phyloP scores from a whole-genome alignment of 257 asterid species.

The Capsicum rhomboideum region DNA sequence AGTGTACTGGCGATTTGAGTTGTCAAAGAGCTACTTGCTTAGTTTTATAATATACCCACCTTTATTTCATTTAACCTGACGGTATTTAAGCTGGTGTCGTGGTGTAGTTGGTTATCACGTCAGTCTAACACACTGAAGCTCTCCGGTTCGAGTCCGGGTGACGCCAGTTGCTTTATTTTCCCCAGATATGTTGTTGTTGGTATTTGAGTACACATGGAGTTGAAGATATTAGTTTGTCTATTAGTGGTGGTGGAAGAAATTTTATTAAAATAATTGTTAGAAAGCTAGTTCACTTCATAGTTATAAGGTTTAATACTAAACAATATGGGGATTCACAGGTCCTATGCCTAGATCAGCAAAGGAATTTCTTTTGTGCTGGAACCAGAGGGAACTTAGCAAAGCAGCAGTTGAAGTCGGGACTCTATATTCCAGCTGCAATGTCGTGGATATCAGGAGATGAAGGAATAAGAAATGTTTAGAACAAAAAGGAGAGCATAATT shows the following conservation, averaged over 20 bases:
- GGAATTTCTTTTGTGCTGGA: background rate
- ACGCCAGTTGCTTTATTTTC: constrained; percentile 26
- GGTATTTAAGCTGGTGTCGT: constrained; percentile 17
- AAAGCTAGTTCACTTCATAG: background rate
- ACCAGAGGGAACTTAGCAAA: background rate
- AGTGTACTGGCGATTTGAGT: background rate
- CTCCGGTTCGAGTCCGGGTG: constrained; percentile 83
- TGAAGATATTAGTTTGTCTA: too few species aligned
- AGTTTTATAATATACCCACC: background rate
- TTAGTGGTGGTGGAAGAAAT: background rate
- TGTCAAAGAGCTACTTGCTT: background rate
- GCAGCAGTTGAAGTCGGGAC: background rate
- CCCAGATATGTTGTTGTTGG: too few species aligned
- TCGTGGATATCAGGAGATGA: background rate
- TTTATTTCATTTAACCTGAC: too few species aligned
- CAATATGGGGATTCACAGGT: background rate
- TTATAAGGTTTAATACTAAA: background rate
- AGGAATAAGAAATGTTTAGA: background rate
- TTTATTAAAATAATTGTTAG: background rate
- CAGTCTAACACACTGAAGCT: constrained; percentile 88
- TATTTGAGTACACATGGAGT: too few species aligned
- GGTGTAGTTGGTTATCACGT: constrained; percentile 94
- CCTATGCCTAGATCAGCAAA: background rate
- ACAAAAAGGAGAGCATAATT: background rate
- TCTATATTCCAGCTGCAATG: background rate